These are phyloP conservation scores for Tylopilus intermedius DNA, from an alignment of 768 basidiomycete species.

Conservation along the genomic window DNA sequence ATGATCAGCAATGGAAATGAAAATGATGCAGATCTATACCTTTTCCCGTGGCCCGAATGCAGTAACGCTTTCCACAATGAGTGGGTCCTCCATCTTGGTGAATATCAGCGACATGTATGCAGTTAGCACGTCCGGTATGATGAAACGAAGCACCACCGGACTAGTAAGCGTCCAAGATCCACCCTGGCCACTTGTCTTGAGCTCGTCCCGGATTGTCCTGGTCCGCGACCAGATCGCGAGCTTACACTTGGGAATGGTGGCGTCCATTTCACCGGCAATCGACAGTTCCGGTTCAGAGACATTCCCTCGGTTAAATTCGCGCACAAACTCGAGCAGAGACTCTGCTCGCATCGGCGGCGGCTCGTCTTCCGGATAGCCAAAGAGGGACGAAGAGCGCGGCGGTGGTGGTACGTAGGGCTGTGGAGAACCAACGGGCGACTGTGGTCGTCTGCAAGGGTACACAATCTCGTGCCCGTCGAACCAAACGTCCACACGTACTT, in stretches of 20 bases:
- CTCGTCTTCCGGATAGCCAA: conserved; percentile 38
- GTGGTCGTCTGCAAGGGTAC: conserved; percentile 37
- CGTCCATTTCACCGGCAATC: neutral
- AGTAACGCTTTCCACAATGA: conserved; percentile 59
- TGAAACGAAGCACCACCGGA: conserved; percentile 48
- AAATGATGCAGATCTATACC: conserved; percentile 31
- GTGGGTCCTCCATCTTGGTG: conserved; percentile 29
- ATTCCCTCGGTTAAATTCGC: conserved; percentile 45
- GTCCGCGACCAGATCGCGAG: conserved; percentile 55
- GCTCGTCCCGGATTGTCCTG: conserved; percentile 9
- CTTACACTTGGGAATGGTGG: conserved; percentile 25
- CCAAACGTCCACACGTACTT: conserved; percentile 37
- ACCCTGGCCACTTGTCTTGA: neutral
- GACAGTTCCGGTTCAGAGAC: conserved; percentile 11
- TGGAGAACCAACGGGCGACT: conserved; percentile 54
- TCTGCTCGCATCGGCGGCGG: conserved; percentile 38
- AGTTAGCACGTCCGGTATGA: conserved; percentile 59
- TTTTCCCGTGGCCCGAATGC: conserved; percentile 71
- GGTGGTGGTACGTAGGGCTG: conserved; percentile 49
- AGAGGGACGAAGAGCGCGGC: conserved; percentile 34
- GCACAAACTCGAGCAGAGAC: conserved; percentile 50
- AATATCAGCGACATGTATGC: conserved; percentile 56
- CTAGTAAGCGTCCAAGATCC: conserved; percentile 18
- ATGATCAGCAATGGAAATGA: neutral
- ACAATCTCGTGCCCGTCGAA: neutral